A percentile compares a stretch with the other conserved stretches of the same genome.
phyloP scores from a whole-genome alignment of 2,329 filamentous ascomycete genomes.

The Onygenales sp. region DNA sequence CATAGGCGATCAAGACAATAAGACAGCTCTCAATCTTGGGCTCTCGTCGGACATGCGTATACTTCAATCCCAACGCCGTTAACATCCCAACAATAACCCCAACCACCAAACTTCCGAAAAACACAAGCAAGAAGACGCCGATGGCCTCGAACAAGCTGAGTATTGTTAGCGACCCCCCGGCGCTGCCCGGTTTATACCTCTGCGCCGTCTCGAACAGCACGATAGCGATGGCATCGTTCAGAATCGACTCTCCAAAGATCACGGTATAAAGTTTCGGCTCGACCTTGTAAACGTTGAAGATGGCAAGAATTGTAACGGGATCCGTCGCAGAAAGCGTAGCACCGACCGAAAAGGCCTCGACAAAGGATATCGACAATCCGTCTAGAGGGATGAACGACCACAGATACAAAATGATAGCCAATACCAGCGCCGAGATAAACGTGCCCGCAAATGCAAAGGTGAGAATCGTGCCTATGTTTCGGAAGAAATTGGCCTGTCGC shows the following conservation, averaged over 20 bases:
- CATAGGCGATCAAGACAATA: conserved; percentile 87
- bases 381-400: conserved; percentile 83
- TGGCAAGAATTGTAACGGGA: conserved; percentile 93
- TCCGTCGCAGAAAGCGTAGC: conserved; percentile 95
- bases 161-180: conserved; percentile 60
- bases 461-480: conserved; percentile 92
- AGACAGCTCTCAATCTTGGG: conserved; percentile 96
- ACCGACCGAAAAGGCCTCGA: conserved; percentile 93
- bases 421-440: conserved; percentile 91
- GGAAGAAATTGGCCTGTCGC: conserved; percentile 83
- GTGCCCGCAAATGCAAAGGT: conserved; percentile 97
- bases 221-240: conserved; percentile 97
- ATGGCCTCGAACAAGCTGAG: conserved; percentile 83
- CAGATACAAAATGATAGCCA: conserved; percentile 77
- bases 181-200: conserved; percentile 69
- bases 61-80: conserved; percentile 83
- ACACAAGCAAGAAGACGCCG: conserved; percentile 89
- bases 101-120: conserved; percentile 88
- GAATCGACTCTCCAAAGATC: conserved; percentile 95
- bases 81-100: conserved; percentile 78
- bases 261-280: conserved; percentile 97
- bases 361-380: conserved; percentile 76
- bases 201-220: conserved; percentile 97
- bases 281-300: conserved; percentile 99
- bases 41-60: conserved; percentile 84